Evolutionary conservation across 208 protist species (phyloP), one percentile per base, ranked within the genome.

Genomic region (Trypanosoma caninum): DNA sequence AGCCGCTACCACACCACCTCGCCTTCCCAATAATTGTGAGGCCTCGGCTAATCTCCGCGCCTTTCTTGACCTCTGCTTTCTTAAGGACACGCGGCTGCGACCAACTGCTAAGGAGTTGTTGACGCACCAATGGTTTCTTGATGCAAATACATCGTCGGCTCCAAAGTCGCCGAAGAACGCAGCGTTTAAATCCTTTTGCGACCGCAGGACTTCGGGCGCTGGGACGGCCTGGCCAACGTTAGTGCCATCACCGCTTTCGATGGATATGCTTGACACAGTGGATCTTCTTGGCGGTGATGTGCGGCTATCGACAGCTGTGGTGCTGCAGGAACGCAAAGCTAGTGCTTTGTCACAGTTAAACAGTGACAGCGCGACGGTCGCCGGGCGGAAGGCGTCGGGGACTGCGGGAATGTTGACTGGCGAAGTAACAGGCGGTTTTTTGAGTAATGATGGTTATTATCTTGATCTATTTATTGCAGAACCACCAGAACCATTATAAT

Each of bases 1-100:
- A 35, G 63, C 58, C 40, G 75, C 80, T 3, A 65, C 70, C 3
- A 42, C 72, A 5, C 71, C 80, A 0, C 87, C 87, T 20, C 68
- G 59, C 34, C 74, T 94, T 18, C 87, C 87, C 2, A 50, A 52
- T 16, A 45, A 22, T 13, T 72, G 65, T 34, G 56, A 72, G 2
- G 80, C 70, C 33, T 91, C 87, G 2, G 54, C 56, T 0, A 69
- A 61, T 31, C 68, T 91, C 20, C 81, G 74, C 10, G 70, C 42
- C 31, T 91, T 94, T 59, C 20, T 94, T 40, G 78, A 83, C n/a
- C 61, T 87, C 62, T 91, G 82, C 61, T 83, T 90, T 46, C 74
- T 89, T 44, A 82, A 82, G 47, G 83, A 94, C 59, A 65, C 72
- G 27, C 58, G 69, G 14, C 62, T 86, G 50, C 80, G 83, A 16